phyloP scores from a whole-genome alignment of 2,329 filamentous ascomycete genomes.

The Magnaporthiopsis rhizophila region DNA sequence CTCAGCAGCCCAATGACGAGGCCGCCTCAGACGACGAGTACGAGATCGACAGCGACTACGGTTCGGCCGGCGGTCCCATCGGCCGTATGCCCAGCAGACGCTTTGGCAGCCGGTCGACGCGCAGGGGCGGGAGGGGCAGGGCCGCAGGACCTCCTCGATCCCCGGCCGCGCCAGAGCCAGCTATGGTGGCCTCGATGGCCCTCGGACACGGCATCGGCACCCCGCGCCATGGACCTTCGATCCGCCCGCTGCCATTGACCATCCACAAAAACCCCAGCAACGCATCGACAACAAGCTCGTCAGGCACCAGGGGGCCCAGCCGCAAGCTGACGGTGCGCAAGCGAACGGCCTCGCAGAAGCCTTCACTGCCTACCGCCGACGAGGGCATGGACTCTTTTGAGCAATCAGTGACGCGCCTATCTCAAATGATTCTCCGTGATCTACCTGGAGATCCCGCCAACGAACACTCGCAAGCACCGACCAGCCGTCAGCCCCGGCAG shows the following conservation, averaged over 20 bases:
- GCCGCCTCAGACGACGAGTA: neutral
- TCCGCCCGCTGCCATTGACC: neutral
- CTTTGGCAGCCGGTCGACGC: conserved; percentile 1
- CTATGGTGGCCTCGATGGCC: neutral
- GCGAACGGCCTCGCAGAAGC: neutral
- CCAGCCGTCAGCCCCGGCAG: neutral
- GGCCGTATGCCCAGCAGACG: conserved; percentile 6
- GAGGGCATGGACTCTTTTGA: conserved; percentile 2
- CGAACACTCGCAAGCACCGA: neutral
- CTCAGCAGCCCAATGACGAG: neutral
- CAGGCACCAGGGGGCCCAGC: neutral
- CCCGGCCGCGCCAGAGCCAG: neutral
- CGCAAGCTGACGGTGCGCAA: conserved; percentile 1
- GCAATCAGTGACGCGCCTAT: neutral
- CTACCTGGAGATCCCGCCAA: neutral
- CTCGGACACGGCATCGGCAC: neutral
- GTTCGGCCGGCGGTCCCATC: neutral
- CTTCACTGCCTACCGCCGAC: neutral
- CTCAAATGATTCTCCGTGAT: neutral
- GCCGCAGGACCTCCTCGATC: neutral
- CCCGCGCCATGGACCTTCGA: neutral
- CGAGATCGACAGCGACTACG: conserved; percentile 6
- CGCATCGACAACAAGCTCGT: neutral
- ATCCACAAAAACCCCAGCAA: neutral
- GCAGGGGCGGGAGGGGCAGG: conserved; percentile 1